Evolutionary conservation across 129 eudicot genomes (phyloP), one percentile per base, ranked within the genome.

Genomic region (Flaveria bidentis): DNA sequence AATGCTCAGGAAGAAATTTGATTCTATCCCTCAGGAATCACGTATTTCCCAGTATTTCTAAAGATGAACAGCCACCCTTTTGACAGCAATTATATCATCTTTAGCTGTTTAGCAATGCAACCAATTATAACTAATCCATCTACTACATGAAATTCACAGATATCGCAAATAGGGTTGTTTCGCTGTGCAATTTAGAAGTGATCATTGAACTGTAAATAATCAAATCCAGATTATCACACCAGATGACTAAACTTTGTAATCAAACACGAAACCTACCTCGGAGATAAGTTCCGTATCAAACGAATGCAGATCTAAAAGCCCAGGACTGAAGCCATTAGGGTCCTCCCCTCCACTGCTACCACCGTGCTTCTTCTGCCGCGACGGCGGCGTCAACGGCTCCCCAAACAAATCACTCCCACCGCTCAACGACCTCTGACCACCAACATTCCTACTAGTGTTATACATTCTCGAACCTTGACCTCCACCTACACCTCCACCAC

Each of bases 261-360:
- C 50, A 9, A 45, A 11, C 70, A 53, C 69, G 15, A 71, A 58
- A 66, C 67, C 12, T 39, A 93, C 98, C 96, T 93, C 96, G 0
- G 98, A 69, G 6, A 93, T 85, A 63, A 93, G 91, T 85, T 93
- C 98, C 0, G 97, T 90, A 82, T 93, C 98, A 46, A 88, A 86
- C 6, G 98, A 87, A 84, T 93, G 98, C 81, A 93, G 90, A 93
- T 93, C 98, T 73, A 93, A 70, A 18, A 93, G 85, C 4, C 98
- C 98, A 11, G 98, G 98, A 81, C 98, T 93, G 80, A 76, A 88
- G 76, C 88, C 93, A 79, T 74, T 90, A 0, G 90, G 83, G 4
- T 88, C 87, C 46, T 80, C 90, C 23, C 68, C 82, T 18, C 81
- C 85, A 10, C 86, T 87, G 13, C 78, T 87, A 16, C 84, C 96